Evolutionary conservation across 495 filamentous ascomycete species (phyloP), one percentile per base, ranked within the genome.

Genomic region (Xylaria venustula): DNA sequence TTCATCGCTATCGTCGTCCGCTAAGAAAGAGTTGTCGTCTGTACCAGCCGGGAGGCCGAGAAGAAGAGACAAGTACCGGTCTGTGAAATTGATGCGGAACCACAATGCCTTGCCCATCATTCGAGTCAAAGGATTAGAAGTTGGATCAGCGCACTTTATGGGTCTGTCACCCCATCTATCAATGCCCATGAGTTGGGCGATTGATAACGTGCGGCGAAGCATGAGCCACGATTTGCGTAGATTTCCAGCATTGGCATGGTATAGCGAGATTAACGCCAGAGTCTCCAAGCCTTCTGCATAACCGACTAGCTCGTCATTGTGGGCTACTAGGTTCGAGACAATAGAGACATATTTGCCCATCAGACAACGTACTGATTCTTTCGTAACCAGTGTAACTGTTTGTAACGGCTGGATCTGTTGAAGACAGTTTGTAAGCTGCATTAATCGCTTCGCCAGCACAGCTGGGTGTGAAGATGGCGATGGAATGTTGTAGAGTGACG

Each of bases 281-380:
- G 71, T 71, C 57, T 82, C 74, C 2, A 81, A 64, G 9, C 78
- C 79, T 56, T 81, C 77, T 15, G 71, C 67, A 7, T 72, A 79
- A n/a, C 68, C 70, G 2, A 84, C 63, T 0, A 85, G 64, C 42
- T 77, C 76, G 47, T 86, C 81, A 40, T 83, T 78, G 17, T 75
- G 80, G 17, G 75, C 77, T 7, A 83, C 74, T 17, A 77, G 66
- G 12, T 75, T 64, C 14, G 68, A 69, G 15, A 81, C 75, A 0
- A 67, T 56, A 8, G 69, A 61, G n/a, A 79, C 63, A 32, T 76
- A 77, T 48, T 66, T 71, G 5, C 52, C 64, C 40, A 78, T 73
- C 44, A 68, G 62, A 2, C 65, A 53, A 1, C 64, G 51, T 1
- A 75, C 30, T 1, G 79, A 66, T 15, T 73, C 64, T 36, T 66